These are phyloP conservation scores for Trypanosoma grayi DNA, from an alignment of 208 protist species.

Conservation along the genomic window DNA sequence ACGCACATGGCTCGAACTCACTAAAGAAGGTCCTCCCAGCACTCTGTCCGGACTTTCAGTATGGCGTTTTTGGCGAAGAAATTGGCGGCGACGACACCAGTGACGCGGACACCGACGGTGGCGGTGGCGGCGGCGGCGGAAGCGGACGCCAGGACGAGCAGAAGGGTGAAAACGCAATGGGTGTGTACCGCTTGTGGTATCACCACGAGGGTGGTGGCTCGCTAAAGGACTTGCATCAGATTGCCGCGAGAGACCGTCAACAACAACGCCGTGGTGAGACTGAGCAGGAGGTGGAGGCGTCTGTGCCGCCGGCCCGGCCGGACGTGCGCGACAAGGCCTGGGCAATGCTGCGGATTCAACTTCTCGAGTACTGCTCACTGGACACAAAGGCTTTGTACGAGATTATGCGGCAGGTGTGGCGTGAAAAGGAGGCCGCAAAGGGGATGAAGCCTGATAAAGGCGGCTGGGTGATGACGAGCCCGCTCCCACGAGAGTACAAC, in stretches of 20 bases:
- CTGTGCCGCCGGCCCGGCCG: slow-evolving; percentile 25
- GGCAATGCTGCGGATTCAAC: slow-evolving; percentile 75
- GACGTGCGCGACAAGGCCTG: slow-evolving; percentile 69
- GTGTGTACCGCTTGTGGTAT: slow-evolving; percentile 85
- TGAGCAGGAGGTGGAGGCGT: not conserved
- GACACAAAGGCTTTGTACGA: slow-evolving; percentile 87
- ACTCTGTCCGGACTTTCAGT: slow-evolving; percentile 83
- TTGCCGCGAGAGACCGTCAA: slow-evolving; percentile 10
- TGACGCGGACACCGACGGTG: slow-evolving; percentile 1
- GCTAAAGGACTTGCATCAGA: slow-evolving; percentile 64
- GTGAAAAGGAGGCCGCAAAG: slow-evolving; percentile 47
- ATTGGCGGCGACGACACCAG: not conserved
- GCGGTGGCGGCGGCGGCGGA: not conserved
- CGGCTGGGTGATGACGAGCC: slow-evolving; percentile 76
- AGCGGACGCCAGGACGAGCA: slow-evolving; percentile 43
- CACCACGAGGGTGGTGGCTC: slow-evolving; percentile 82
- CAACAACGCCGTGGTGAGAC: slow-evolving; percentile 2
- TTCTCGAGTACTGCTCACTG: slow-evolving; percentile 90
- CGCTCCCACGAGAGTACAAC: slow-evolving; percentile 49
- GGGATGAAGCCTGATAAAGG: slow-evolving; percentile 64
- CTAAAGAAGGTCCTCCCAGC: slow-evolving; percentile 90
- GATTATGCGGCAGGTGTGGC: slow-evolving; percentile 84
- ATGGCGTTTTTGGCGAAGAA: slow-evolving; percentile 81
- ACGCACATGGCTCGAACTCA: slow-evolving; percentile 83
- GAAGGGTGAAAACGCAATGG: slow-evolving; percentile 90